phyloP scores from a whole-genome alignment of 2,329 filamentous ascomycete genomes.

The Geosmithia putterillii region DNA sequence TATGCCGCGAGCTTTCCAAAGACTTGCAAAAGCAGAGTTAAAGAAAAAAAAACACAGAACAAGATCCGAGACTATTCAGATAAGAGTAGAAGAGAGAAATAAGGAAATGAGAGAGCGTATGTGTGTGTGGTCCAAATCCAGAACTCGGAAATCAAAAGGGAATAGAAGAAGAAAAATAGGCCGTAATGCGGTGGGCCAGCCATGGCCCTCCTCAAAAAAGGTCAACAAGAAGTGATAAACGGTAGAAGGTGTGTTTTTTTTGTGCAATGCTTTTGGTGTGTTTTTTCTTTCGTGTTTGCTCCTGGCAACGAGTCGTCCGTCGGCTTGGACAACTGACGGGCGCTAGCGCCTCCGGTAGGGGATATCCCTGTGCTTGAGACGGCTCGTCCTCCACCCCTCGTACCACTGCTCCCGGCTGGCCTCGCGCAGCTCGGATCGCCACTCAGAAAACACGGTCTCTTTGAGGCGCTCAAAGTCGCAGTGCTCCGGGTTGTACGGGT shows the following conservation, averaged over 20 bases:
- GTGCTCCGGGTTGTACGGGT: constrained; percentile 81
- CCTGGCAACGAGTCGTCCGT: neutral
- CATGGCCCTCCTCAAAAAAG: neutral
- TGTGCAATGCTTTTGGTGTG: neutral
- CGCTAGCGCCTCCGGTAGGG: constrained; percentile 19
- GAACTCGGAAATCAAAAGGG: neutral
- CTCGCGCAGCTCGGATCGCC: constrained; percentile 82
- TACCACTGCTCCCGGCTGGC: constrained; percentile 90
- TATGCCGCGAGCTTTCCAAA: constrained; percentile 20
- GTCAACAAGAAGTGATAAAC: neutral
- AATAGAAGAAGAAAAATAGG: neutral
- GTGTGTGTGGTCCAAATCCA: neutral
- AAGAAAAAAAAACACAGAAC: constrained; percentile 4
- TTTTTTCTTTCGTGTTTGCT: neutral
- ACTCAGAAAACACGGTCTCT: constrained; percentile 86
- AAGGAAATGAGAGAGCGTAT: neutral
- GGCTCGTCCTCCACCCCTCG: constrained; percentile 79
- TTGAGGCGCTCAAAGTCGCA: constrained; percentile 89
- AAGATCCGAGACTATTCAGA: neutral
- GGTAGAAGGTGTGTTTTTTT: too few relatives aligned
- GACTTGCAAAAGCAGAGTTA: constrained; percentile 5
- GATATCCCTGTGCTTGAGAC: constrained; percentile 44
- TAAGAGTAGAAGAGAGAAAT: neutral
- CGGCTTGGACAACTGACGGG: neutral
- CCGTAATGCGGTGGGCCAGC: neutral